Evolutionary conservation across 257 asterid species (phyloP).

Genomic region (Hygrophila difformis): DNA sequence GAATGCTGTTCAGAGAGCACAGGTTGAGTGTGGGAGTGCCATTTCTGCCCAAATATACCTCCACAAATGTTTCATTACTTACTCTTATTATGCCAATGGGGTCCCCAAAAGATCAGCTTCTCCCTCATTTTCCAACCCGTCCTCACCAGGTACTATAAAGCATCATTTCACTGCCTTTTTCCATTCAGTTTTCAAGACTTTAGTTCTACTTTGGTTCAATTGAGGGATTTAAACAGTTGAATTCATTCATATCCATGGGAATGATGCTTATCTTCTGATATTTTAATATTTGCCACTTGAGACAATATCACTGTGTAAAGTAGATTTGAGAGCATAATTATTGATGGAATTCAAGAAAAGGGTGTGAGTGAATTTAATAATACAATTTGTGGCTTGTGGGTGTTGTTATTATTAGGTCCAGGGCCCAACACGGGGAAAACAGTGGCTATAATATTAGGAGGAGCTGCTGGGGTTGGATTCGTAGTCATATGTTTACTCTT

Average conservation of each 20-base stretch:
- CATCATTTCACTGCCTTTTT: too few species aligned
- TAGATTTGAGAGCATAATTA: constrained; percentile 34
- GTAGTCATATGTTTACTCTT: constrained; percentile 71
- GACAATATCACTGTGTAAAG: constrained; percentile 37
- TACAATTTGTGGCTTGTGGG: constrained; percentile 26
- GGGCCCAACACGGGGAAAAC: constrained; percentile 84
- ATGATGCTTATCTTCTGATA: too few species aligned
- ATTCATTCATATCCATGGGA: too few species aligned
- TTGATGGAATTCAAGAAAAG: constrained; percentile 12
- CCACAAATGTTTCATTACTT: constrained; percentile 74
- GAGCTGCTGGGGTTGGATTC: constrained; percentile 98
- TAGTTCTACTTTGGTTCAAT: too few species aligned
- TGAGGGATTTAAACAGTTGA: too few species aligned
- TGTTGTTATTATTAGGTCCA: constrained; percentile 47
- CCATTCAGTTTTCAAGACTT: too few species aligned
- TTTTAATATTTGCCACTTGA: constrained; percentile 15
- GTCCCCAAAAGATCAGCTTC: constrained; percentile 57
- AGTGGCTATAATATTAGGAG: constrained; percentile 94
- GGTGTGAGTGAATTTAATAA: constrained; percentile 13
- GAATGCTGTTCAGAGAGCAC: constrained; percentile 84
- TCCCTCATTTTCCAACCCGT: constrained; percentile 41
- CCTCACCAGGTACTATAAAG: constrained; percentile 71
- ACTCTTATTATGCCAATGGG: constrained; percentile 56
- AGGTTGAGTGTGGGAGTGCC: constrained; percentile 95
- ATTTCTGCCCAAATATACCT: constrained; percentile 78